A percentile compares a stretch with the other conserved stretches of the same genome.
Evolutionary conservation across 2,329 filamentous ascomycete genomes (phyloP).

Genomic region (Pyricularia sp.): DNA sequence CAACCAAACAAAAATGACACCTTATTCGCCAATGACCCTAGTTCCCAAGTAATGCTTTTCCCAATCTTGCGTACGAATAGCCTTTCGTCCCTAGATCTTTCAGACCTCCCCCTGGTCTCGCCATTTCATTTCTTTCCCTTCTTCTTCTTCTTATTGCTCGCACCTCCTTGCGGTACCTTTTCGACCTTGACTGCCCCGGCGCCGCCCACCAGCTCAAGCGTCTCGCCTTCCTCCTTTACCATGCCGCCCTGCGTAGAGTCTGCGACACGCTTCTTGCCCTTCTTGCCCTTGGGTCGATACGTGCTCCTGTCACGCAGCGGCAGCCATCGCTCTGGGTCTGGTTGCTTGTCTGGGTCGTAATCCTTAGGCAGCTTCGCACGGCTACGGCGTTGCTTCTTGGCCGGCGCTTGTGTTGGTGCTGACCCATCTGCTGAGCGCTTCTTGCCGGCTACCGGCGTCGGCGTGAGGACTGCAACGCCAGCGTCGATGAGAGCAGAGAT

Average conservation of each 20-base stretch:
- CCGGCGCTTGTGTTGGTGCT: slow-evolving; percentile 18
- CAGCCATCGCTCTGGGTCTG: slow-evolving; percentile 87
- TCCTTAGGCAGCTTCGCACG: slow-evolving; percentile 54
- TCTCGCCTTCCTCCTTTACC: slow-evolving; percentile 56
- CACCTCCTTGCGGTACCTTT: slow-evolving; percentile 29
- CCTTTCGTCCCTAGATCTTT: neutral
- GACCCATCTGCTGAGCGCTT: slow-evolving; percentile 29
- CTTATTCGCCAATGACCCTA: neutral
- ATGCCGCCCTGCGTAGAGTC: slow-evolving; percentile 77
- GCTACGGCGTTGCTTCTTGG: slow-evolving; percentile 41
- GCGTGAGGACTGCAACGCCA: slow-evolving; percentile 43
- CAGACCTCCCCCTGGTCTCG: neutral
- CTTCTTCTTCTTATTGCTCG: slow-evolving; percentile 19
- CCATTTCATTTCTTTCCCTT: slow-evolving; percentile 31
- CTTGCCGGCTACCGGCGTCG: slow-evolving; percentile 21
- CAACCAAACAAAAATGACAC: neutral
- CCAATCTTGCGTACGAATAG: neutral
- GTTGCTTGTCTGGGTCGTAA: slow-evolving; percentile 62
- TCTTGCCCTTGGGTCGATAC: slow-evolving; percentile 83
- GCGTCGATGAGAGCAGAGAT: slow-evolving; percentile 48
- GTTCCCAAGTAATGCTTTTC: neutral
- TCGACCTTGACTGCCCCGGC: slow-evolving; percentile 52
- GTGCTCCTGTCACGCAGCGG: slow-evolving; percentile 78
- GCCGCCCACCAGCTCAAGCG: slow-evolving; percentile 48
- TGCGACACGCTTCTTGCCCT: slow-evolving; percentile 63